Evolutionary conservation across 805 yeast species (phyloP), one percentile per base, ranked within the genome.

Genomic region (Yueomyces sp.): DNA sequence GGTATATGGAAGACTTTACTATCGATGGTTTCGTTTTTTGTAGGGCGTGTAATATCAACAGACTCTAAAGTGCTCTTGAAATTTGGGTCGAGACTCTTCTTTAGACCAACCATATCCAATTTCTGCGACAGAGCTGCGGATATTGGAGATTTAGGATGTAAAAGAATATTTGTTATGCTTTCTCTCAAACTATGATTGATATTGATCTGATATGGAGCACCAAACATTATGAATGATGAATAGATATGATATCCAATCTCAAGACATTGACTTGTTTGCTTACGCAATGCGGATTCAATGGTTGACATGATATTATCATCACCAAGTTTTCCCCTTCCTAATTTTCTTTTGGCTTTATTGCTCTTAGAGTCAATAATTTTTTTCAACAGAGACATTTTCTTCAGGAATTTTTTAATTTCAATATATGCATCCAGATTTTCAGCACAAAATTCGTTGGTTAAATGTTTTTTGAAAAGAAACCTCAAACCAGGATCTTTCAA

Each of bases 391-490:
- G 59, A 54, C 60, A 74, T 62, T 49, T 69, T 72, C 48, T 69
- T 72, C 9, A 68, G 66, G 47, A 79, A 73, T 41, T 70, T 70
- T 40, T 66, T 66, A 41, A 84, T 69, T 45, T 77, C 83, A 42
- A 72, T 60, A 56, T 76, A 84, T 3, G 81, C 85, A 48, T 80
- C 79, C n/a, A 84, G 57, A 52, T 85, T 86, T 54, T 86, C 96
- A 2, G 72, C 73, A 54, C 94, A 85, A 44, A 71, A 68, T 42
- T 77, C 81, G 31, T 68, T 70, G 41, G 72, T 76, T 42, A 86
- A 57, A 55, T 83, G 86, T n/a, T 66, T 64, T 47, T 77, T 69
- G 60, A 86, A 84, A 7, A 85, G 59, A 44, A 74, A 76, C 43
- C 81, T 68, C 65, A 80, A 64, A 0, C 92, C 95, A 0, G 95